Base-by-base conservation (phyloP, 345 rosid species). In the Sisymbrium altissimum region DNA sequence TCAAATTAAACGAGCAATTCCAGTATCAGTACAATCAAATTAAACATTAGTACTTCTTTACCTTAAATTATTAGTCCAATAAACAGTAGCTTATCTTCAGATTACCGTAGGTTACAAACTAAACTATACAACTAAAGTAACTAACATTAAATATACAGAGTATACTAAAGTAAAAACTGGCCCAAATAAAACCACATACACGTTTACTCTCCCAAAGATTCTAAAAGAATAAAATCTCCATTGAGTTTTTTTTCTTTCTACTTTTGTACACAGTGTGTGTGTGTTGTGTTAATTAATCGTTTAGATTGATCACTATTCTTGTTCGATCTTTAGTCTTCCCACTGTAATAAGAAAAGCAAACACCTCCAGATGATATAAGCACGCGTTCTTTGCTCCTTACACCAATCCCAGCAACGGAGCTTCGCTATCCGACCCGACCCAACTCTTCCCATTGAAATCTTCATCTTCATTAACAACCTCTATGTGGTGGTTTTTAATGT, bases 291-390 rank as follows among this genome's bases (percentile, higher is more conserved):
- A 48, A 57, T 23, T 23, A n/a, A 30, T 46, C 49, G 3, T 52
- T 41, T 40, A 72, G 52, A 52, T 35, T 50, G 10, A 19, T 43
- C 54, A 53, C 30, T 17, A 58, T 25, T 82, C 82, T 13, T 79
- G 43, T 40, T 40, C 53, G 53, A 53, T 53, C n/a, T 49, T 52
- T 27, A 72, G 33, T 87, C 86, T 8, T 81, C 78, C 84, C 86
- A 77, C 6, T 77, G 75, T 6, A 90, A 82, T 69, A 92, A 88
- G 73, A 88, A 83, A 59, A 85, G 83, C 4, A 87, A 79, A 52
- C 98, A 92, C 81, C 87, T 87, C 93, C 92, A 90, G 17, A 90
- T 84, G 57, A 87, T 90, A 73, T 92, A 89, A 44, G 83, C 68
- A 8, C 94, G 80, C 0, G 94, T 89, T 66, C 87, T 72, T 82